phyloP scores from a whole-genome alignment of 2,329 filamentous ascomycete species.

The Fusarium floridanum region DNA sequence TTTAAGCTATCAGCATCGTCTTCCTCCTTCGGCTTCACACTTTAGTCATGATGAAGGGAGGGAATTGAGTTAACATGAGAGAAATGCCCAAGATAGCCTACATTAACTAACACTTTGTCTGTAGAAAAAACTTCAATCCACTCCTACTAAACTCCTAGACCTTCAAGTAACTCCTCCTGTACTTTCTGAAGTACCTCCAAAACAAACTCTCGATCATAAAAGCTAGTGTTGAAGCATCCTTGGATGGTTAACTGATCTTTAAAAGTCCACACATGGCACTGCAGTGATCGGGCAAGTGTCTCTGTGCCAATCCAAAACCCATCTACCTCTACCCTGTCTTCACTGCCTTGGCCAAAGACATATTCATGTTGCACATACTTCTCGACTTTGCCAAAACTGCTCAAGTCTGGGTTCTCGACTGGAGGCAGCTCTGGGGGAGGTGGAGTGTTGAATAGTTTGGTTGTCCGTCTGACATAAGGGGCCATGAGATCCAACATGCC shows the following conservation, averaged over 20 bases:
- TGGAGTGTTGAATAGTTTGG: conserved; percentile 27
- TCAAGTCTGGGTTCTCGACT: conserved; percentile 48
- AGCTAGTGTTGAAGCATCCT: conserved; percentile 51
- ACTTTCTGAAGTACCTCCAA: conserved; percentile 38
- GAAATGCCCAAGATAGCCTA: neutral
- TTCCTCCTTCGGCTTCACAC: too few species aligned
- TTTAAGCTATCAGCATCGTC: too few species aligned
- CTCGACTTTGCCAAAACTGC: conserved; percentile 44
- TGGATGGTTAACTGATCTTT: conserved; percentile 48
- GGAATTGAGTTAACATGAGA: too few species aligned
- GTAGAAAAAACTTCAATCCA: neutral
- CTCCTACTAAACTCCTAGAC: neutral
- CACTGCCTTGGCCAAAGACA: conserved; percentile 18
- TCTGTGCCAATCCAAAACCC: conserved; percentile 49
- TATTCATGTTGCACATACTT: conserved; percentile 44
- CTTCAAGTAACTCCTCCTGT: conserved; percentile 10
- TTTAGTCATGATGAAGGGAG: too few species aligned
- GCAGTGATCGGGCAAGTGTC: conserved; percentile 46
- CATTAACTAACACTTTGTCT: neutral
- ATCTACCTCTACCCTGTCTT: conserved; percentile 40
- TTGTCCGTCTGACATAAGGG: conserved; percentile 28
- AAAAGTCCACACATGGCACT: conserved; percentile 51
- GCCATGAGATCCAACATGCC: conserved; percentile 28
- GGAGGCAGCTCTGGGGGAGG: conserved; percentile 38
- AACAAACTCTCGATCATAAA: conserved; percentile 45